A percentile compares a stretch with the other conserved stretches of the same genome.
Conservation (phyloP, 2,329 filamentous ascomycete species). For the Didymella segeticola region DNA sequence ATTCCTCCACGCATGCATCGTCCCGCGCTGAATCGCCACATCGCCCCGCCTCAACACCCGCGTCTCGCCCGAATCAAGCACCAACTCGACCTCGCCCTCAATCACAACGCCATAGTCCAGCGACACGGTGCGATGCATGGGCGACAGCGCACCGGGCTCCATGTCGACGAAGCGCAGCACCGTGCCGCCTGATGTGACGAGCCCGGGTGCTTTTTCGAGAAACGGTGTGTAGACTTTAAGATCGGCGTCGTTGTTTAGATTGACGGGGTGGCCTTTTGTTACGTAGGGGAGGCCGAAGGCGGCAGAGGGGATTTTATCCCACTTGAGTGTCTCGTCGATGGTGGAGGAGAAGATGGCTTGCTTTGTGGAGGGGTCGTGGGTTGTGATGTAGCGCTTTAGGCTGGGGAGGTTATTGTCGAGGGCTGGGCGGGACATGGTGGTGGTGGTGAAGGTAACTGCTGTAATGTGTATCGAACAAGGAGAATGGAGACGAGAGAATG, state of each 20-base stretch:
- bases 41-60: conserved; percentile 45
- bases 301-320: conserved; percentile 30
- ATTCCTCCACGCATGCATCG: conserved; percentile 50
- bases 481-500: background rate
- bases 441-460: background rate
- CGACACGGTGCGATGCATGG: conserved; percentile 50
- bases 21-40: conserved; percentile 47
- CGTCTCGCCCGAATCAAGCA: conserved; percentile 48
- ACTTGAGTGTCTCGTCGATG: conserved; percentile 31
- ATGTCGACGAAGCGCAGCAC: conserved; percentile 52
- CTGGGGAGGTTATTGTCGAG: conserved; percentile 33
- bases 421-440: conserved; percentile 1
- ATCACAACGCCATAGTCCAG: conserved; percentile 50
- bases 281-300: conserved; percentile 58
- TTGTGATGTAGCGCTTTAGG: conserved; percentile 47
- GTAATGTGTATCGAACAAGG: background rate
- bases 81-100: conserved; percentile 47
- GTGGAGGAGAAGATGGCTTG: conserved; percentile 43
- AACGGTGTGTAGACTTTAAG: conserved; percentile 54
- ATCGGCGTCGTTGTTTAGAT: conserved; percentile 55
- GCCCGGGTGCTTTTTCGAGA: conserved; percentile 55
- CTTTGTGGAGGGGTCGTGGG: conserved; percentile 41
- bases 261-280: conserved; percentile 55
- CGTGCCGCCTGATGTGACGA: conserved; percentile 55
- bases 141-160: conserved; percentile 33